Evolutionary conservation across 1,284 basidiomycete genomes (phyloP).

Genomic region (Taiwanofungus camphoratus): DNA sequence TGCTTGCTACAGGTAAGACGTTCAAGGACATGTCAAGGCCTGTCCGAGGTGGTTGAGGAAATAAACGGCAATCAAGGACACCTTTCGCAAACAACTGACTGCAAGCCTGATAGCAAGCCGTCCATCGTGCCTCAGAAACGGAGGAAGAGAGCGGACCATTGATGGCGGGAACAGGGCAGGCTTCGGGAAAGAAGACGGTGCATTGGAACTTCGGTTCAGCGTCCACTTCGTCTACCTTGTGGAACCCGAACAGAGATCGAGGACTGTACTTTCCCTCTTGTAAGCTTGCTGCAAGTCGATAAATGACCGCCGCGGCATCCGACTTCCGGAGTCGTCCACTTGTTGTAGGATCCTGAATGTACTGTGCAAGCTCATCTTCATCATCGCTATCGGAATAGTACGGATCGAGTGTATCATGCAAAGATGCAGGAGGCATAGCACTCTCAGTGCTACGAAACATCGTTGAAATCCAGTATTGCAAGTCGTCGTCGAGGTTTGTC

Average conservation of each 20-base stretch:
- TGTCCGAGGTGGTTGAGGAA: conserved; percentile 35
- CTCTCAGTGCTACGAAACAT: conserved; percentile 34
- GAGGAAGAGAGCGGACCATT: conserved; percentile 40
- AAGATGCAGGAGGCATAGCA: conserved; percentile 39
- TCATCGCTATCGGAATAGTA: conserved; percentile 45
- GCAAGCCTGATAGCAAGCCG: conserved; percentile 27
- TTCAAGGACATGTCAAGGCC: no score
- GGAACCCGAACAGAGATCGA: conserved; percentile 40
- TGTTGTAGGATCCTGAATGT: conserved; percentile 51
- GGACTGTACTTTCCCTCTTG: background rate
- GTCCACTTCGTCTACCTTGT: conserved; percentile 23
- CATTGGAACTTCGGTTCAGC: conserved; percentile 30
- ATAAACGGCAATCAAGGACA: conserved; percentile 44
- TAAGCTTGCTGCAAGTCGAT: conserved; percentile 10
- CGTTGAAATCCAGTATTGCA: conserved; percentile 43
- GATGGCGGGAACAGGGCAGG: conserved; percentile 33
- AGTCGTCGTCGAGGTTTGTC: conserved; percentile 20
- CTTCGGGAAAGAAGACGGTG: conserved; percentile 41
- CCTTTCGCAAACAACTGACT: conserved; percentile 39
- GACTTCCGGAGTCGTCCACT: background rate
- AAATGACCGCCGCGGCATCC: conserved; percentile 12
- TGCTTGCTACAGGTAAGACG: background rate
- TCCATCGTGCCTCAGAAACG: conserved; percentile 46
- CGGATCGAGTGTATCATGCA: conserved; percentile 35
- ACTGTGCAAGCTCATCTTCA: conserved; percentile 30